A percentile compares a stretch with the other conserved stretches of the same genome.
phyloP scores from a whole-genome alignment of 2,329 filamentous ascomycete genomes.

The Cladosporium cucumerinum region DNA sequence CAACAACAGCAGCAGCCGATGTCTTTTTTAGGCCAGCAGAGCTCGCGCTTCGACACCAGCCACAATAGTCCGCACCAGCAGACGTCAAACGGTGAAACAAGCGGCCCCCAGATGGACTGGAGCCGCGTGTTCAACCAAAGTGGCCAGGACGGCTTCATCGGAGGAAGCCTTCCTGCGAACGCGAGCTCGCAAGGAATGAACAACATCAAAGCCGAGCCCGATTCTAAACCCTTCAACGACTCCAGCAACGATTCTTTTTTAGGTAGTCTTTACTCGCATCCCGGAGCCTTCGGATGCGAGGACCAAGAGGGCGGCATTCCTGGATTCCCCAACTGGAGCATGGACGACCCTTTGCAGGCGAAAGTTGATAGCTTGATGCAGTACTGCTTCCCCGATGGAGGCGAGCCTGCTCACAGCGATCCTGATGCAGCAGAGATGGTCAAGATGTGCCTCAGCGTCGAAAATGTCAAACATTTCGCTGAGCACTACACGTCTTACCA shows the following conservation, averaged over 20 bases:
- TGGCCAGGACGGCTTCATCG: constrained; percentile 45
- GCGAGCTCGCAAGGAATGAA: constrained; percentile 35
- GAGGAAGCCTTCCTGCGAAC: constrained; percentile 46
- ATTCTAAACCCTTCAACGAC: constrained; percentile 42
- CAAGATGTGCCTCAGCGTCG: constrained; percentile 58
- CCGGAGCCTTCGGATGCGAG: constrained; percentile 42
- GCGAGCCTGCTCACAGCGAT: constrained; percentile 54
- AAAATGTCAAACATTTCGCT: constrained; percentile 69
- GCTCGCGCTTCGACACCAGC: constrained; percentile 37
- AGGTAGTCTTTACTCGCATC: constrained; percentile 47
- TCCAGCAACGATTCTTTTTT: constrained; percentile 48
- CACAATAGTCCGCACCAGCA: constrained; percentile 33
- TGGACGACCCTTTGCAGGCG: constrained; percentile 45
- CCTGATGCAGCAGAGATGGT: constrained; percentile 40
- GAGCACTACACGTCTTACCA: constrained; percentile 70
- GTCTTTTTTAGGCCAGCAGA: constrained; percentile 39
- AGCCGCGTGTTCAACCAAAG: constrained; percentile 44
- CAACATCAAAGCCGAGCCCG: constrained; percentile 44
- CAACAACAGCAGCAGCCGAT: constrained; percentile 28
- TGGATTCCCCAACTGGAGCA: constrained; percentile 41
- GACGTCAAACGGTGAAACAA: constrained; percentile 30
- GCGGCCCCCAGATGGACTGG: constrained; percentile 40
- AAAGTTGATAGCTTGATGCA: constrained; percentile 46
- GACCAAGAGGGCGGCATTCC: constrained; percentile 32
- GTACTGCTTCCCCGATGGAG: constrained; percentile 55